These are phyloP conservation scores for Cystofilobasidium macerans DNA, from an alignment of 768 basidiomycete species.

Conservation along the genomic window DNA sequence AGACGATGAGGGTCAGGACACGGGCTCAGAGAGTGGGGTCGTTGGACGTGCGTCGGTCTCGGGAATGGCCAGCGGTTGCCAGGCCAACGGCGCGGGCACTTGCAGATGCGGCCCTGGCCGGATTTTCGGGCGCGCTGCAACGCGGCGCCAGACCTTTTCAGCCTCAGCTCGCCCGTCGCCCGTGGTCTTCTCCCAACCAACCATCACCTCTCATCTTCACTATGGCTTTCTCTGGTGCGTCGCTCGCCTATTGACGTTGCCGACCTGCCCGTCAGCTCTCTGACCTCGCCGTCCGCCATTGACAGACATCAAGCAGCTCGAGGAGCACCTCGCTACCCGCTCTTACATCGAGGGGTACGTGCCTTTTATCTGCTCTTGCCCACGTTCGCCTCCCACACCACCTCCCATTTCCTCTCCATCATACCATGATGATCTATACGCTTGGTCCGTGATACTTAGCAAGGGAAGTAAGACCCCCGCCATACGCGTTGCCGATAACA, in stretches of 20 bases:
- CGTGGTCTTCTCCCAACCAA: not conserved
- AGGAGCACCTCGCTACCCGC: conserved; percentile 71
- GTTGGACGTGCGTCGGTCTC: no score
- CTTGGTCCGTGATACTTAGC: conserved; percentile 96
- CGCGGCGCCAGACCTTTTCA: no score
- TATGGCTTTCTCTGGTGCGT: conserved; percentile 34
- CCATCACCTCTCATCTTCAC: conserved; percentile 21
- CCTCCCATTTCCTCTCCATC: not conserved
- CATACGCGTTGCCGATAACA: conserved; percentile 57
- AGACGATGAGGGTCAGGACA: no score
- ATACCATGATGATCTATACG: conserved; percentile 53
- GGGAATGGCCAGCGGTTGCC: no score
- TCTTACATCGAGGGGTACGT: conserved; percentile 89
- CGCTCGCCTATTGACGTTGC: not conserved
- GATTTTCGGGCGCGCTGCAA: no score
- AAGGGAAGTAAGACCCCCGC: conserved; percentile 74
- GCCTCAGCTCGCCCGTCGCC: no score
- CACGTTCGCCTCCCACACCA: not conserved
- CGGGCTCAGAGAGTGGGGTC: no score
- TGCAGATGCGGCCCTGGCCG: no score
- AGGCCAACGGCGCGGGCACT: no score
- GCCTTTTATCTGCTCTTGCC: conserved; percentile 25
- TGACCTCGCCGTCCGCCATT: not conserved
- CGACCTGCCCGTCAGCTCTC: not conserved
- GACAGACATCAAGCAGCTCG: conserved; percentile 47